Percentiles rank a stretch among this genome's conserved stretches.
phyloP scores from a whole-genome alignment of 306 rosid species.

The Lablab purpureus region DNA sequence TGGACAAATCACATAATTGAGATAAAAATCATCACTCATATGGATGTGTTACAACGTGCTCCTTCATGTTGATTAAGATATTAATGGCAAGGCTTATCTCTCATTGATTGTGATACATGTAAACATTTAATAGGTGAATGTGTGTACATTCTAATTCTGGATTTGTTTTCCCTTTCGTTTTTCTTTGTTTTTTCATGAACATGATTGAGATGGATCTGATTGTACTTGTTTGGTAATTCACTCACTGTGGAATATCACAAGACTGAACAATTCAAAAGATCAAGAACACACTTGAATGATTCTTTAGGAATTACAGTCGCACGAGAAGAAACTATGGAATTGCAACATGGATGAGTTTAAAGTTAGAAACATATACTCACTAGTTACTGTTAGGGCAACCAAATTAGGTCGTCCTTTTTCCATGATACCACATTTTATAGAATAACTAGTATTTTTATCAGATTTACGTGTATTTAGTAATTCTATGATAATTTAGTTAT shows the following conservation, averaged over 20 bases:
- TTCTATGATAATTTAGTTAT: too few relatives aligned
- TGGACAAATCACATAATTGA: constrained; percentile 25
- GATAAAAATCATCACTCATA: background rate
- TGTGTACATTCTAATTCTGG: background rate
- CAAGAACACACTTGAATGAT: constrained; percentile 41
- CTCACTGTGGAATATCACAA: background rate
- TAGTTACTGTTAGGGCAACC: background rate
- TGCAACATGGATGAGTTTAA: background rate
- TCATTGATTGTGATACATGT: background rate
- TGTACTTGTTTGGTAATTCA: constrained; percentile 34
- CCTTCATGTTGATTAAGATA: background rate
- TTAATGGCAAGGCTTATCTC: background rate
- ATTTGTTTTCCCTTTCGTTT: background rate
- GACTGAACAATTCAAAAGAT: constrained; percentile 49
- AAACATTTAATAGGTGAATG: background rate
- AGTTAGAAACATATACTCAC: background rate
- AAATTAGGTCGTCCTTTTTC: background rate
- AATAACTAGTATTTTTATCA: too few relatives aligned
- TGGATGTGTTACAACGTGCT: background rate
- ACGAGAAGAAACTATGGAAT: constrained; percentile 34
- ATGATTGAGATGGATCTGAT: constrained; percentile 37
- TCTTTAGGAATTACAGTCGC: constrained; percentile 59
- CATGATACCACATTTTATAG: too few relatives aligned
- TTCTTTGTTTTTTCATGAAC: constrained; percentile 5
- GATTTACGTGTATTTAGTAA: too few relatives aligned